Conservation (phyloP, 164 flowering plant genomes). For the Taxillus chinensis region DNA sequence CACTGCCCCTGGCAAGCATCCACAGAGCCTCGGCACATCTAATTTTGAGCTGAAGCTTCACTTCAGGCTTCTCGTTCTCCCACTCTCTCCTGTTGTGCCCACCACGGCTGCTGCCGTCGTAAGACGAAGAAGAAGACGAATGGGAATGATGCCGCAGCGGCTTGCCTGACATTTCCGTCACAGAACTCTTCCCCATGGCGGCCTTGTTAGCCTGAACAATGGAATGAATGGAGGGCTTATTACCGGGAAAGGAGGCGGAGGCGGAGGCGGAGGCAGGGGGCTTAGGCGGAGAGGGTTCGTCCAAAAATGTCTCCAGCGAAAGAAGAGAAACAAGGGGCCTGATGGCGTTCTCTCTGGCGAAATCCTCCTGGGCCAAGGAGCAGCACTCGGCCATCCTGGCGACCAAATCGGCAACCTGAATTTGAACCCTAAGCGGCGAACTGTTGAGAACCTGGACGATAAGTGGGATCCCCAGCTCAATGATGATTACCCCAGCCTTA, state of each 20-base stretch:
- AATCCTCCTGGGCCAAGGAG: constrained; percentile 19
- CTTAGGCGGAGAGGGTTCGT: constrained; percentile 1
- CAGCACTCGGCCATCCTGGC: constrained; percentile 23
- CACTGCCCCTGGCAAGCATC: constrained; percentile 19
- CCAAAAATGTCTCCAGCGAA: constrained; percentile 17
- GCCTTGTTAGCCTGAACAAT: constrained; percentile 27
- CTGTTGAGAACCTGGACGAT: constrained; percentile 18
- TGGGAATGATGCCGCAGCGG: neutral
- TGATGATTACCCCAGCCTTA: constrained; percentile 14
- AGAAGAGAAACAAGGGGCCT: constrained; percentile 24
- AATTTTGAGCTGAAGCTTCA: constrained; percentile 16
- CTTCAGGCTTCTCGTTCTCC: constrained; percentile 21
- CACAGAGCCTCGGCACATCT: constrained; percentile 30
- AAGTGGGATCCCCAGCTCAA: constrained; percentile 15
- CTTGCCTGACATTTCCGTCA: neutral
- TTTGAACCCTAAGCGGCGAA: constrained; percentile 24
- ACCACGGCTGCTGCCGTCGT: constrained; percentile 15
- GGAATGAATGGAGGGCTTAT: constrained; percentile 22
- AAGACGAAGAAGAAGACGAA: constrained; percentile 10
- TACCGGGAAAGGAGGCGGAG: too few species aligned
- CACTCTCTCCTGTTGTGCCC: constrained; percentile 20
- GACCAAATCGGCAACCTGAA: constrained; percentile 20
- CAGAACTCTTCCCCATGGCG: constrained; percentile 16
- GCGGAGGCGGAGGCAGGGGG: neutral
- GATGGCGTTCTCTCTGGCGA: constrained; percentile 28